Conservation (phyloP, 257 asterid genomes). For the Solanum medicagineum region DNA sequence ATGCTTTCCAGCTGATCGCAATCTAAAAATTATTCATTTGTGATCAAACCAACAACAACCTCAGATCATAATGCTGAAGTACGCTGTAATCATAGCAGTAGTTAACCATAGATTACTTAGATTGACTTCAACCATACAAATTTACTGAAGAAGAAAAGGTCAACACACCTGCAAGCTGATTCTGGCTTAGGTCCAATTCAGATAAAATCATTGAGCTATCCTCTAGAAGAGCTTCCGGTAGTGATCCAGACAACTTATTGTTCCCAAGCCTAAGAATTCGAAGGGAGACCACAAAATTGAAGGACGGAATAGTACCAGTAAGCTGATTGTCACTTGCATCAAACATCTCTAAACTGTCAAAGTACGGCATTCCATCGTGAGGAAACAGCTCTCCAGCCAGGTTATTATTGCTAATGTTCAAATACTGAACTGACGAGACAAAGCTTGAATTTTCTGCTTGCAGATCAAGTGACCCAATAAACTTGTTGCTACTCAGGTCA, state of each 20-base stretch:
- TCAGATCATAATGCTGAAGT: background rate
- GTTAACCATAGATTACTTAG: background rate
- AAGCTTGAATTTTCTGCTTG: slow-evolving; percentile 47
- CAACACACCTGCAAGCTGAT: slow-evolving; percentile 58
- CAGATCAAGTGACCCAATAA: slow-evolving; percentile 57
- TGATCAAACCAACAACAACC: background rate
- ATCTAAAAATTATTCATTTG: background rate
- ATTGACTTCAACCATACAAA: background rate
- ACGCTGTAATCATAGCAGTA: background rate
- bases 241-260: slow-evolving; percentile 57
- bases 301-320: slow-evolving; percentile 55
- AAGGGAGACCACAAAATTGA: slow-evolving; percentile 68
- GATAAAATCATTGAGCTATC: slow-evolving; percentile 74
- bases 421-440: slow-evolving; percentile 37
- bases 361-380: slow-evolving; percentile 76
- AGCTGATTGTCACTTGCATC: slow-evolving; percentile 63
- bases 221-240: slow-evolving; percentile 68
- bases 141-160: background rate
- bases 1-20: background rate
- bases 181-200: slow-evolving; percentile 75
- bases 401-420: slow-evolving; percentile 54
- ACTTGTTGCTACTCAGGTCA: slow-evolving; percentile 59
- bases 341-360: slow-evolving; percentile 66
- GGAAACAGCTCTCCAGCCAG: slow-evolving; percentile 66
- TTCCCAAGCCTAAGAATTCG: slow-evolving; percentile 47